Evolutionary conservation across 2,329 filamentous ascomycete species (phyloP).

Genomic region (Didymella pinodella): DNA sequence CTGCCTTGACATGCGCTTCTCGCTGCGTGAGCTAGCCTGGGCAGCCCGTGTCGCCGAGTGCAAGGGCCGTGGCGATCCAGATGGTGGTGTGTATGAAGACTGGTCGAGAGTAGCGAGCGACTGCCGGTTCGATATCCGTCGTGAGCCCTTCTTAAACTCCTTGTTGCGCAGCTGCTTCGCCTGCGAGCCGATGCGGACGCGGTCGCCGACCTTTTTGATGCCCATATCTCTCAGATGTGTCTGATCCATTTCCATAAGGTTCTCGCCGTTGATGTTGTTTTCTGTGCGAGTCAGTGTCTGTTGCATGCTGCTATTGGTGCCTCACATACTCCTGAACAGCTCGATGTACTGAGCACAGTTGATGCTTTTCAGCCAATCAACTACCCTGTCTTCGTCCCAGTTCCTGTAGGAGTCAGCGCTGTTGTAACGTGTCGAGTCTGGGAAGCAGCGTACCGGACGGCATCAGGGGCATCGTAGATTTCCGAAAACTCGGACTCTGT

Average conservation of each 20-base stretch:
- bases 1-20: slow-evolving; percentile 59
- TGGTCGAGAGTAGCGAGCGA: slow-evolving; percentile 82
- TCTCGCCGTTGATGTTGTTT: slow-evolving; percentile 98
- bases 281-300: slow-evolving; percentile 53
- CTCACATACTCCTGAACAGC: slow-evolving; percentile 71
- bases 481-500: slow-evolving; percentile 95
- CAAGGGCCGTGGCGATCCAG: slow-evolving; percentile 70
- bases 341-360: slow-evolving; percentile 94
- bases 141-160: slow-evolving; percentile 62
- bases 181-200: slow-evolving; percentile 76
- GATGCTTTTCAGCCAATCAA: slow-evolving; percentile 88
- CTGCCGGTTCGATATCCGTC: slow-evolving; percentile 79
- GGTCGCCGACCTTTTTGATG: slow-evolving; percentile 96
- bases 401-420: slow-evolving; percentile 52
- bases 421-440: background rate
- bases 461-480: slow-evolving; percentile 73
- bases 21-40: slow-evolving; percentile 54
- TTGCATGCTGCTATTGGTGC: background rate
- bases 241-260: slow-evolving; percentile 95
- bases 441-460: slow-evolving; percentile 48
- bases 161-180: slow-evolving; percentile 59
- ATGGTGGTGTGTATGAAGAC: slow-evolving; percentile 66
- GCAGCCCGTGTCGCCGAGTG: slow-evolving; percentile 59
- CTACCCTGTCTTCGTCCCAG: slow-evolving; percentile 92
- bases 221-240: slow-evolving; percentile 96